Conservation (phyloP, 352 stramenopile species). For the Globisporangium parvum region DNA sequence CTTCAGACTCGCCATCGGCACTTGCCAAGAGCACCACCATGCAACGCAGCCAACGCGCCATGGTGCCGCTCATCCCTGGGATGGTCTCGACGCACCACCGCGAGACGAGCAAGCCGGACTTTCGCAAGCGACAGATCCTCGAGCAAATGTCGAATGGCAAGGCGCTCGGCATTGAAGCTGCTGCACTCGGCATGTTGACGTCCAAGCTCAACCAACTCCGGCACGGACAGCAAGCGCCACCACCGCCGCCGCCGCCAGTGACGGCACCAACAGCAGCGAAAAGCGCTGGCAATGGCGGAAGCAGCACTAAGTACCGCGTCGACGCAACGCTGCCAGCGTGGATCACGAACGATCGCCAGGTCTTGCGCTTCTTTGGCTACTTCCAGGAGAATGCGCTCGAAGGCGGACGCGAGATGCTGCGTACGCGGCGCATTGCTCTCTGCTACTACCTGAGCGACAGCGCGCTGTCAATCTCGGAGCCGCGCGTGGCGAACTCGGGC, state of each 20-base stretch:
- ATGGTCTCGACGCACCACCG: slow-evolving; percentile 47
- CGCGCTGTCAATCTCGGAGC: slow-evolving; percentile 86
- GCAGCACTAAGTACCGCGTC: slow-evolving; percentile 37
- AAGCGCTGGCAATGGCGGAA: background rate
- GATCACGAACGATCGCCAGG: slow-evolving; percentile 70
- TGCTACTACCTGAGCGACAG: slow-evolving; percentile 82
- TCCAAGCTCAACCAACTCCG: slow-evolving; percentile 15
- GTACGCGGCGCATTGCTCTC: slow-evolving; percentile 57
- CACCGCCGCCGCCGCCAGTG: background rate
- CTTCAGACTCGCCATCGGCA: too few species aligned
- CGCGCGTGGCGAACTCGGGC: slow-evolving; percentile 80
- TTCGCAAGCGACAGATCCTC: slow-evolving; percentile 56
- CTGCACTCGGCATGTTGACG: slow-evolving; percentile 3
- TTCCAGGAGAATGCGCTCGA: slow-evolving; percentile 65
- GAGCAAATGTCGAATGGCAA: slow-evolving; percentile 58
- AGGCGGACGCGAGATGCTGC: slow-evolving; percentile 17
- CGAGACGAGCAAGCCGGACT: slow-evolving; percentile 37
- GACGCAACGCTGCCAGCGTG: slow-evolving; percentile 48
- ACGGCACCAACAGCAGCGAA: background rate
- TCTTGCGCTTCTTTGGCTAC: slow-evolving; percentile 90
- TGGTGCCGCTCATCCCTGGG: slow-evolving; percentile 44
- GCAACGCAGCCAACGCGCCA: background rate
- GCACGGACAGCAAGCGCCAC: background rate
- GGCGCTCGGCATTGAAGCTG: slow-evolving; percentile 6
- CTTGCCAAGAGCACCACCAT: background rate